Conservation (phyloP, 2,329 filamentous ascomycete genomes). For the Talaromyces verruculosus region DNA sequence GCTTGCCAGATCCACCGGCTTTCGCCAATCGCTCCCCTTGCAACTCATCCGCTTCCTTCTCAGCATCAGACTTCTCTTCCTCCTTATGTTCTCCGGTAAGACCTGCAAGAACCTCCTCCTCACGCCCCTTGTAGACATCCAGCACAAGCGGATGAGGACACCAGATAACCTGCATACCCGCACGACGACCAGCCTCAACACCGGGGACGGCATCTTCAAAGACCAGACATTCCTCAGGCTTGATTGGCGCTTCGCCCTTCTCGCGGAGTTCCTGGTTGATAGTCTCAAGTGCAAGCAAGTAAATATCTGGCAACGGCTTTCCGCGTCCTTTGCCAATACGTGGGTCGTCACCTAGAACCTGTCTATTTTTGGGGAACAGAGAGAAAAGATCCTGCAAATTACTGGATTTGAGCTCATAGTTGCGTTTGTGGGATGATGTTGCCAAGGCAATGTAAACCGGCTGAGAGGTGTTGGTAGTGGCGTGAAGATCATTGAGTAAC, state of each 20-base stretch:
- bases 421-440: slow-evolving; percentile 70
- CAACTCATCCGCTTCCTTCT: slow-evolving; percentile 42
- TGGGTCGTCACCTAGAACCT: slow-evolving; percentile 80
- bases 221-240: slow-evolving; percentile 84
- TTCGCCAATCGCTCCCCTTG: slow-evolving; percentile 35
- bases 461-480: slow-evolving; percentile 37
- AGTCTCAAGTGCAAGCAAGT: slow-evolving; percentile 77
- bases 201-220: slow-evolving; percentile 96
- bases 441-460: slow-evolving; percentile 80
- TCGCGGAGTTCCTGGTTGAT: slow-evolving; percentile 72
- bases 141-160: slow-evolving; percentile 78
- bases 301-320: slow-evolving; percentile 94
- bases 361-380: slow-evolving; percentile 65
- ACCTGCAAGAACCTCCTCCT: slow-evolving; percentile 80
- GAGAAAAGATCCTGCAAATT: slow-evolving; percentile 55
- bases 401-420: slow-evolving; percentile 74
- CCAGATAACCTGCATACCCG: slow-evolving; percentile 95
- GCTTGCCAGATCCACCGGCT: slow-evolving; percentile 44
- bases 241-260: slow-evolving; percentile 61
- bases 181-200: slow-evolving; percentile 83
- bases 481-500: slow-evolving; percentile 55
- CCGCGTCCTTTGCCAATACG: slow-evolving; percentile 77
- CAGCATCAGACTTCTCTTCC: slow-evolving; percentile 44
- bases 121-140: slow-evolving; percentile 71
- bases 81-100: slow-evolving; percentile 69